These are phyloP conservation scores for Aspergillus egyptiacus DNA, from an alignment of 495 filamentous ascomycete species.

Conservation along the genomic window DNA sequence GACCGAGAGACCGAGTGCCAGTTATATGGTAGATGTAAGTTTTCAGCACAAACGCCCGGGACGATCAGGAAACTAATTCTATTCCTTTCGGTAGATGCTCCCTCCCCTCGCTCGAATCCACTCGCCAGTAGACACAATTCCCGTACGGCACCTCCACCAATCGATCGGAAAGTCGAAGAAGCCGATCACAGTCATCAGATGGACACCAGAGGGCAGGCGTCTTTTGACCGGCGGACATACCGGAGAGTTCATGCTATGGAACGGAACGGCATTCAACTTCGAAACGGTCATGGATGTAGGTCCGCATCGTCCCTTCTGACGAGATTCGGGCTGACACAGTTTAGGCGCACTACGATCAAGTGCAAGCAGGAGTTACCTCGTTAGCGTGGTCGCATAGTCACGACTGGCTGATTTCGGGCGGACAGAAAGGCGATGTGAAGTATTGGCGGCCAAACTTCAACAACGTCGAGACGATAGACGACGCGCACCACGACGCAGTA, in stretches of 20 bases:
- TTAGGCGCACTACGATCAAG: constrained; percentile 73
- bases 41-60: not conserved
- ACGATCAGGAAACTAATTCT: not conserved
- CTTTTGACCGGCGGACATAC: constrained; percentile 90
- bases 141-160: constrained; percentile 84
- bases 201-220: constrained; percentile 92
- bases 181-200: constrained; percentile 92
- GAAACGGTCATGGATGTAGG: constrained; percentile 91
- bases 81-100: constrained; percentile 56
- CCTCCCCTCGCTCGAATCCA: constrained; percentile 69
- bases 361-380: constrained; percentile 72
- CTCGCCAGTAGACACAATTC: constrained; percentile 74
- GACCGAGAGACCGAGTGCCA: constrained; percentile 74
- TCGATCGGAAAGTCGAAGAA: constrained; percentile 97
- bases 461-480: constrained; percentile 90
- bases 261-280: constrained; percentile 97
- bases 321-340: not conserved
- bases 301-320: not conserved
- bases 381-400: constrained; percentile 86
- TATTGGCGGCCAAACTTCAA: constrained; percentile 99
- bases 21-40: constrained; percentile 84
- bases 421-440: constrained; percentile 91
- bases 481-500: constrained; percentile 83
- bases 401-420: constrained; percentile 93
- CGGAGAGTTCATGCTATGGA: constrained; percentile 98